Conservation (phyloP, 2,329 filamentous ascomycete genomes). For the Sodiomyces alkalinus region DNA sequence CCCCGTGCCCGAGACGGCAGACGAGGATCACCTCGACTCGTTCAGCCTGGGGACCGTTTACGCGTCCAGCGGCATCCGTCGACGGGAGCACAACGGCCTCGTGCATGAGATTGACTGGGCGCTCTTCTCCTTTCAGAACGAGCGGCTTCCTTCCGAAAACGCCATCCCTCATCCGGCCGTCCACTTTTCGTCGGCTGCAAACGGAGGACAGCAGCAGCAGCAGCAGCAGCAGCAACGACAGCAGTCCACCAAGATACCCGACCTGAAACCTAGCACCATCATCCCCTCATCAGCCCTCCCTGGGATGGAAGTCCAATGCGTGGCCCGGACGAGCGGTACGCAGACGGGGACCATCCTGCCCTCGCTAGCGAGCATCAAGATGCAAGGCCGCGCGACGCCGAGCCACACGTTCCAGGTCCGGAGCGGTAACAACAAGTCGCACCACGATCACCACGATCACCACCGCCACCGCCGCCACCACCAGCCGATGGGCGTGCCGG, state of each 20-base stretch:
- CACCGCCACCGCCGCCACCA: too few relatives aligned
- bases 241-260: background rate
- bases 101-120: slow-evolving; percentile 95
- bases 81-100: slow-evolving; percentile 55
- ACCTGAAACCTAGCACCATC: slow-evolving; percentile 39
- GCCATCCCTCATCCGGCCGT: slow-evolving; percentile 32
- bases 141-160: slow-evolving; percentile 59
- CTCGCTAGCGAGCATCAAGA: slow-evolving; percentile 70
- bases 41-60: slow-evolving; percentile 73
- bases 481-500: slow-evolving; percentile 51
- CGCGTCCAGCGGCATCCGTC: slow-evolving; percentile 77
- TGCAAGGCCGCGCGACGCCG: slow-evolving; percentile 70
- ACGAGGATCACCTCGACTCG: slow-evolving; percentile 70
- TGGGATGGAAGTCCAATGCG: slow-evolving; percentile 69
- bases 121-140: slow-evolving; percentile 62
- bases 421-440: slow-evolving; percentile 15
- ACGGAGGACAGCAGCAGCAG: slow-evolving; percentile 4
- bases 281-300: slow-evolving; percentile 48
- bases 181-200: slow-evolving; percentile 2
- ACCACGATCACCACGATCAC: too few relatives aligned
- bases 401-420: slow-evolving; percentile 53
- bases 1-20: slow-evolving; percentile 51
- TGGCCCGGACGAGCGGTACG: slow-evolving; percentile 73
- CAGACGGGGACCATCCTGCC: slow-evolving; percentile 65
- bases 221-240: too few relatives aligned